A percentile compares a stretch with the other conserved stretches of the same genome.
Conservation (phyloP, 2,329 filamentous ascomycete genomes). For the Cordyceps javanica region DNA sequence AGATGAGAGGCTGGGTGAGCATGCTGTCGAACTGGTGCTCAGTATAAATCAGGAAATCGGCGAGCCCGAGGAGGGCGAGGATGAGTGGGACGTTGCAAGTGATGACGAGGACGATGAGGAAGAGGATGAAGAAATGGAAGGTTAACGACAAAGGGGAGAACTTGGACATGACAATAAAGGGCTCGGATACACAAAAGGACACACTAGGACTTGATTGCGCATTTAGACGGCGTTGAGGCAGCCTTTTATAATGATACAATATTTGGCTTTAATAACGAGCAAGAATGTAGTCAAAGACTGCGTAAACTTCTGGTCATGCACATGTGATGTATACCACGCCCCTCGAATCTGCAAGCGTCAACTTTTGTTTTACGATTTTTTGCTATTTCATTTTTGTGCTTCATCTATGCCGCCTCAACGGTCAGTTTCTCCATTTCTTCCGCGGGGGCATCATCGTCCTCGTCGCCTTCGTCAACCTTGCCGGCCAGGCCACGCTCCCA, state of each 20-base stretch:
- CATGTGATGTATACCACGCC: not conserved
- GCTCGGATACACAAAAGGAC: constrained; percentile 19
- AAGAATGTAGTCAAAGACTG: constrained; percentile 1
- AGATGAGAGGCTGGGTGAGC: constrained; percentile 69
- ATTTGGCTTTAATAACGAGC: constrained; percentile 9
- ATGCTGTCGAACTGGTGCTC: constrained; percentile 64
- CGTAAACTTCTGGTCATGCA: not conserved
- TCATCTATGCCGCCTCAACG: constrained; percentile 44
- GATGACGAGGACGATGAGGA: constrained; percentile 40
- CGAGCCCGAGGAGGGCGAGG: constrained; percentile 48
- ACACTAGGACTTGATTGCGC: constrained; percentile 5
- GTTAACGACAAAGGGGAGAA: constrained; percentile 42
- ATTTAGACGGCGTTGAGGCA: constrained; percentile 21
- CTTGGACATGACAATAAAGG: constrained; percentile 17
- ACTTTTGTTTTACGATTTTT: constrained; percentile 7
- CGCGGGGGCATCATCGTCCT: constrained; percentile 56
- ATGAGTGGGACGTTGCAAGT: constrained; percentile 49
- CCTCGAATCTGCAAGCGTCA: not conserved
- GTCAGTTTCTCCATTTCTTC: constrained; percentile 66
- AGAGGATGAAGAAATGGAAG: constrained; percentile 46
- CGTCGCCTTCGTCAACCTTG: constrained; percentile 60
- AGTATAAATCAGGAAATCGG: constrained; percentile 60
- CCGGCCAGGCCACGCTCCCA: constrained; percentile 70
- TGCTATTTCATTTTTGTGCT: not conserved
- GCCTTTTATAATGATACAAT: not conserved